Conservation (phyloP, 192 early-diverging fungal species). For the Dissophora globulifera region DNA sequence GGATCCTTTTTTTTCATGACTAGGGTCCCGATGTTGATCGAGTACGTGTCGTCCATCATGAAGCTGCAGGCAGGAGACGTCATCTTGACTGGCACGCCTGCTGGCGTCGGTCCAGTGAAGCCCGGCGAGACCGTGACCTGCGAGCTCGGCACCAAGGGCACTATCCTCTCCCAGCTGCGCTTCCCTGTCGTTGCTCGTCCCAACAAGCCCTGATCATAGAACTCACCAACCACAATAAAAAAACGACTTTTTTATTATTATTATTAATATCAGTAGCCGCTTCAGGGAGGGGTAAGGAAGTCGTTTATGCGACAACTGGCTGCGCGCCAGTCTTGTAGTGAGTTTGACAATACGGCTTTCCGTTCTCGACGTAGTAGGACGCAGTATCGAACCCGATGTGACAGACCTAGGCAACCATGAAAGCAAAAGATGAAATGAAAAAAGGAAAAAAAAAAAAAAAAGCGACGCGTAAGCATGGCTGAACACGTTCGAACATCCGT, state of each 20-base stretch:
- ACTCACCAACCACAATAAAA: no score
- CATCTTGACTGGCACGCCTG: conserved; percentile 90
- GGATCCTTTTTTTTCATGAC: not conserved
- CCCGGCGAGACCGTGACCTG: conserved; percentile 84
- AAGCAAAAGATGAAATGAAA: not conserved
- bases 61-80: conserved; percentile 90
- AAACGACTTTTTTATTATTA: no score
- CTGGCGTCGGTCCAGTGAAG: conserved; percentile 85
- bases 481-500: no score
- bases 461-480: no score
- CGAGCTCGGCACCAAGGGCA: conserved; percentile 64
- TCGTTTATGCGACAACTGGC: not conserved
- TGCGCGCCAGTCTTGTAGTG: conserved; percentile 50
- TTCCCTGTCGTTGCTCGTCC: conserved; percentile 60
- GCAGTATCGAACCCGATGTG: conserved; percentile 53
- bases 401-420: conserved; percentile 49
- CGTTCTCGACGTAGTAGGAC: conserved; percentile 55
- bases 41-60: conserved; percentile 87
- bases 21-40: conserved; percentile 83
- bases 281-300: no score
- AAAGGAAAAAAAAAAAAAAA: not conserved
- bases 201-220: not conserved
- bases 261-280: no score
- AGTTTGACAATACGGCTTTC: conserved; percentile 59
- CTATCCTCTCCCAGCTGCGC: conserved; percentile 55